These are phyloP conservation scores for Macadamia integrifolia DNA, from an alignment of 164 flowering plant species.

Conservation along the genomic window DNA sequence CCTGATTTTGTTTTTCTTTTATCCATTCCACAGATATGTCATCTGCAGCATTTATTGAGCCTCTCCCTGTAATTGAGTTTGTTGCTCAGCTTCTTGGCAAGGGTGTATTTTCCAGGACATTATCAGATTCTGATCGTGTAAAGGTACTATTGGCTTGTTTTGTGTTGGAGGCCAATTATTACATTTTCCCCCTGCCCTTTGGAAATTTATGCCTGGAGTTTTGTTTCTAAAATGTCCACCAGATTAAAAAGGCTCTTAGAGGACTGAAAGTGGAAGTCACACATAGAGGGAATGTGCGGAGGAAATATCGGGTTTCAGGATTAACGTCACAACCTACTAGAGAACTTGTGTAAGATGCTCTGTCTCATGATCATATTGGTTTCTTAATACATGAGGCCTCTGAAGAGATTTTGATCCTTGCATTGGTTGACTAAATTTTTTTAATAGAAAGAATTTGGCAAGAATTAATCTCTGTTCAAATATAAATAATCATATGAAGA, in stretches of 20 bases:
- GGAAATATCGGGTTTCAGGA: slow-evolving; percentile 75
- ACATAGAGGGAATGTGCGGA: slow-evolving; percentile 62
- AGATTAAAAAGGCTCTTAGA: slow-evolving; percentile 74
- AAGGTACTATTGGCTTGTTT: slow-evolving; percentile 38
- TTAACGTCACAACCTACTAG: slow-evolving; percentile 78
- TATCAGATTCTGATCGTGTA: slow-evolving; percentile 67
- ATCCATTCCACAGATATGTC: slow-evolving; percentile 52
- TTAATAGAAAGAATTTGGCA: no score
- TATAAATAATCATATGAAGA: no score
- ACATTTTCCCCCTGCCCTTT: no score
- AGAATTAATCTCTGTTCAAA: no score
- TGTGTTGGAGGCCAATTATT: background rate
- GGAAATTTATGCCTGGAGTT: background rate
- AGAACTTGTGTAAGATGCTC: slow-evolving; percentile 56
- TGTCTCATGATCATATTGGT: slow-evolving; percentile 2
- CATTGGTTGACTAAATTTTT: no score
- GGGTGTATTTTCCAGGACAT: slow-evolving; percentile 52
- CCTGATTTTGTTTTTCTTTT: slow-evolving; percentile 4
- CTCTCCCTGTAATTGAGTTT: slow-evolving; percentile 75
- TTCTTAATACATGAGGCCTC: background rate
- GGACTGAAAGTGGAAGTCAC: slow-evolving; percentile 89
- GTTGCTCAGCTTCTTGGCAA: slow-evolving; percentile 62
- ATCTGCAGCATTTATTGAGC: slow-evolving; percentile 70
- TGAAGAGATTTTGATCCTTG: no score
- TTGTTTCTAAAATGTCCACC: slow-evolving; percentile 1